Conservation (phyloP, 768 basidiomycete species). For the Kwoniella shandongensis region DNA sequence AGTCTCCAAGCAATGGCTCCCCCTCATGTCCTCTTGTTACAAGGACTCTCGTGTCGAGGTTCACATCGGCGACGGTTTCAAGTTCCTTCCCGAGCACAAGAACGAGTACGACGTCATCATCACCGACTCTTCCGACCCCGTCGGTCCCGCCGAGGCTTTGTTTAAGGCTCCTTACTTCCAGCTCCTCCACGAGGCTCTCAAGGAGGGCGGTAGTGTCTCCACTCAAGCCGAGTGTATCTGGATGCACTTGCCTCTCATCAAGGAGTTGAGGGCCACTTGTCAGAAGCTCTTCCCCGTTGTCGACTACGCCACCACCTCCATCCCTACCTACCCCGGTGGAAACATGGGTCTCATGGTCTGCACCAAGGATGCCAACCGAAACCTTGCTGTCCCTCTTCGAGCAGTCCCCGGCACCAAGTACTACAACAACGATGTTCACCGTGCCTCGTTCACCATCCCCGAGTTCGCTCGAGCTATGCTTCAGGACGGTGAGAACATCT, state of each 20-base stretch:
- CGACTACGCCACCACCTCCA: constrained; percentile 92
- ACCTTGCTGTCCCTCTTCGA: constrained; percentile 72
- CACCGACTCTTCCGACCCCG: constrained; percentile 97
- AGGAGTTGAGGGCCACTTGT: constrained; percentile 68
- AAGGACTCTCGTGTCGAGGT: constrained; percentile 74
- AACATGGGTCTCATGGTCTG: constrained; percentile 94
- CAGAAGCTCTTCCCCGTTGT: constrained; percentile 72
- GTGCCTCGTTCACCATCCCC: constrained; percentile 78
- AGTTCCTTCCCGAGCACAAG: constrained; percentile 86
- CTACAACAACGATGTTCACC: constrained; percentile 80
- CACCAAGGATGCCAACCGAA: constrained; percentile 68
- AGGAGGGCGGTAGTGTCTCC: constrained; percentile 86
- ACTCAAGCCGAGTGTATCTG: constrained; percentile 96
- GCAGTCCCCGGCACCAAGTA: constrained; percentile 71
- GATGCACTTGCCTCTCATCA: constrained; percentile 87
- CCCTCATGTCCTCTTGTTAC: constrained; percentile 86
- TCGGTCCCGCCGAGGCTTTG: constrained; percentile 88
- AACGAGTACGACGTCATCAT: constrained; percentile 94
- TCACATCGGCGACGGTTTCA: constrained; percentile 91
- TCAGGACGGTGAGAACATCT: constrained; percentile 68
- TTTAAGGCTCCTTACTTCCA: constrained; percentile 98
- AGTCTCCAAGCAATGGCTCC: constrained; percentile 88
- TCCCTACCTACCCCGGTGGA: constrained; percentile 97
- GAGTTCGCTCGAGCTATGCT: constrained; percentile 79
- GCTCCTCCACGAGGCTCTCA: constrained; percentile 83